phyloP scores from a whole-genome alignment of 306 rosid genomes.

The Prunus kanzakura region DNA sequence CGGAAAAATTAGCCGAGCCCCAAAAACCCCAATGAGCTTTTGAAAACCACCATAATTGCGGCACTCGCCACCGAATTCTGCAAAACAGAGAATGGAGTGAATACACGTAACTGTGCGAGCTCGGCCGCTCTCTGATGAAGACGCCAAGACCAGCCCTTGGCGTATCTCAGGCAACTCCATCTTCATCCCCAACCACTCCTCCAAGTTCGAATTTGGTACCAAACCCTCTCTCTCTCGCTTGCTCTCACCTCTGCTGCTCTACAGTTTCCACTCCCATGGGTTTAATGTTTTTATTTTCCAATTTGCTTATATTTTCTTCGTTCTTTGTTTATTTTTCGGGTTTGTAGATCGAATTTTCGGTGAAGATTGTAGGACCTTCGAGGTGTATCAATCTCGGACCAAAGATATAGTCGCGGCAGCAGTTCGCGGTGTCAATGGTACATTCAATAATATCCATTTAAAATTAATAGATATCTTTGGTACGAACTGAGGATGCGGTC shows the following conservation, averaged over 20 bases:
- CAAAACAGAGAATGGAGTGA: not conserved
- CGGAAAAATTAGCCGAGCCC: too few relatives aligned
- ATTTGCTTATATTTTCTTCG: not conserved
- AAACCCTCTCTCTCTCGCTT: not conserved
- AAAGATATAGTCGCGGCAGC: slow-evolving; percentile 75
- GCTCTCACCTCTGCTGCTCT: not conserved
- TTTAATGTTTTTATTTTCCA: not conserved
- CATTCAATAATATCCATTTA: not conserved
- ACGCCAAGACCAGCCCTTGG: slow-evolving; percentile 71
- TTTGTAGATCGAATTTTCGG: slow-evolving; percentile 59
- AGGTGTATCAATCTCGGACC: slow-evolving; percentile 71
- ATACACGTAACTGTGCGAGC: slow-evolving; percentile 81
- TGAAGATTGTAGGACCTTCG: slow-evolving; percentile 48
- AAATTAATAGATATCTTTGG: too few relatives aligned
- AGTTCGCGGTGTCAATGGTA: slow-evolving; percentile 86
- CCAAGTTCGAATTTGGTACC: slow-evolving; percentile 78
- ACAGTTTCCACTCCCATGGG: not conserved
- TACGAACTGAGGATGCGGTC: slow-evolving; percentile 52
- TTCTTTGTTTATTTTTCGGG: not conserved
- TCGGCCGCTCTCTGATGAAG: slow-evolving; percentile 70
- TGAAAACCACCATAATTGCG: too few relatives aligned
- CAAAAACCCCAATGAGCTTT: too few relatives aligned
- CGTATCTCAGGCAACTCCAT: slow-evolving; percentile 69
- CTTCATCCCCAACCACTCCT: slow-evolving; percentile 48
- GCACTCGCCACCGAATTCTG: too few relatives aligned